Base-by-base conservation (phyloP, 2,329 filamentous ascomycete genomes). In the Ilyonectria sp. region DNA sequence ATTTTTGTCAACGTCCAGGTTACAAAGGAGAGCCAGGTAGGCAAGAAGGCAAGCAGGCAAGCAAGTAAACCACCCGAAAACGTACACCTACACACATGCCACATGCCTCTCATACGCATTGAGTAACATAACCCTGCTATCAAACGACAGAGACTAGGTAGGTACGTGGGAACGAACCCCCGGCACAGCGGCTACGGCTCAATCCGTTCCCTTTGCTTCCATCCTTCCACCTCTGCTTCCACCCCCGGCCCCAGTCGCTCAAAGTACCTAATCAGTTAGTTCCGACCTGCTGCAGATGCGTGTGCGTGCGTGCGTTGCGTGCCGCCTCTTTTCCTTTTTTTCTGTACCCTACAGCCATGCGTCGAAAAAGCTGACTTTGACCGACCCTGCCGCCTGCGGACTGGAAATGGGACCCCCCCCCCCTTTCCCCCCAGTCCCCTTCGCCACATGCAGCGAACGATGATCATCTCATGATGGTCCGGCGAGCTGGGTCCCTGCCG, bases 401-500 rank as follows among this genome's bases (percentile, higher is more conserved):
- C 54, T 54, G 37, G 31, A 59, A 53, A 64, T 59, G 61, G 61
- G 59, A 33, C 60, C 52, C 56, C 35, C 35, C 33, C 23, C 54
- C 23, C 23, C 23, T 26, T 26, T 5, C 23, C 23, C 23, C 26
- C 26, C 6, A 6, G 26, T 26, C 26, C 26, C 40, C 11, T 33
- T 65, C 31, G 56, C 63, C 63, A 62, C 65, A 46, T 71, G 68
- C 69, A 72, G 71, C 62, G 66, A 70, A 75, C 69, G 71, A 73
- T 73, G 59, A 74, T 76, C 74, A 74, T 72, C 72, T 73, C 63
- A 76, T 76, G 68, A 76, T 75, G 67, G 65, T 60, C 55, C 70
- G 64, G 52, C 71, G 65, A 66, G 66, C 65, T 64, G 62, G 69
- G 59, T 64, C 67, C 66, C 62, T 62, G 50, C 44, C 55, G 65